Conservation (phyloP, 2,329 filamentous ascomycete species). For the Zasmidium angulare region DNA sequence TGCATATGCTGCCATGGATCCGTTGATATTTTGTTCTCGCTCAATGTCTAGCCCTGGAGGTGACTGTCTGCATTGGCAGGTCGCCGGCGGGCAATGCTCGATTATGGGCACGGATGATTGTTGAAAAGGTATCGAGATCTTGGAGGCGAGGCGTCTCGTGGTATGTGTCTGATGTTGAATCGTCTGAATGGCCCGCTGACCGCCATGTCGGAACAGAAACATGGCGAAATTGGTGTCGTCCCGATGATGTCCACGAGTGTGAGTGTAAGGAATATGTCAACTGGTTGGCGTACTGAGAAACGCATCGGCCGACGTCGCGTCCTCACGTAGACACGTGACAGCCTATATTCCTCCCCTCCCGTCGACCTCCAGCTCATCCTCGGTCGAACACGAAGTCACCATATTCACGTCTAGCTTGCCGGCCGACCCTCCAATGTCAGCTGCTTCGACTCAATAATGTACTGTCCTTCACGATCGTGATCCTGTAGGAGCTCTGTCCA, state of each 20-base stretch:
- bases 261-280: no score
- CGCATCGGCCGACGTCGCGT: no score
- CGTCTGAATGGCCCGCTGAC: slow-evolving; percentile 13
- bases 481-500: neutral
- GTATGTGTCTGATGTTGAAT: neutral
- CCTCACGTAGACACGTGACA: no score
- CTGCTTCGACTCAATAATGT: slow-evolving; percentile 1
- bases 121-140: slow-evolving; percentile 34
- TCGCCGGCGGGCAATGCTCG: slow-evolving; percentile 69
- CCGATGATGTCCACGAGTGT: no score
- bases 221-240: slow-evolving; percentile 12
- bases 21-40: slow-evolving; percentile 65
- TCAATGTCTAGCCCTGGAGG: slow-evolving; percentile 73
- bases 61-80: slow-evolving; percentile 70
- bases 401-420: neutral
- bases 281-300: no score
- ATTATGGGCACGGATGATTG: slow-evolving; percentile 46
- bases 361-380: neutral
- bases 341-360: no score
- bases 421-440: slow-evolving; percentile 4
- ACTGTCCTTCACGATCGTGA: no score
- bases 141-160: slow-evolving; percentile 23
- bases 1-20: slow-evolving; percentile 73
- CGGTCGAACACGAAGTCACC: neutral
- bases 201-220: slow-evolving; percentile 29